Conservation (phyloP, 169 alveolate species). For the Plasmodium yoelii region DNA sequence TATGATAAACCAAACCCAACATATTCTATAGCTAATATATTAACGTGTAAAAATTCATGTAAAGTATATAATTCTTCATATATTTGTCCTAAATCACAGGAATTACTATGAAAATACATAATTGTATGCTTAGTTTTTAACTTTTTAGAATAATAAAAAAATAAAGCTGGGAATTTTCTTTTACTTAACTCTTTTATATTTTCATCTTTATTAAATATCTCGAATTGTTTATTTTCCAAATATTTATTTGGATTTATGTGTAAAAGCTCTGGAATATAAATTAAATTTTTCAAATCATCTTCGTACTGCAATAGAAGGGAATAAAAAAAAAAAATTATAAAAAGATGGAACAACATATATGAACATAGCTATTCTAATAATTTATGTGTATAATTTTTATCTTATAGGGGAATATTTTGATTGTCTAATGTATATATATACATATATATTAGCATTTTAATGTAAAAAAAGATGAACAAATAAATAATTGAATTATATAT, state of each 20-base stretch:
- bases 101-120: constrained; percentile 80
- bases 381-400: too few species aligned
- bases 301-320: constrained; percentile 24
- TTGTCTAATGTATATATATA: too few species aligned
- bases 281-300: constrained; percentile 42
- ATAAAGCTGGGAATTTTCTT: constrained; percentile 63
- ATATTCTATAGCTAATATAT: constrained; percentile 87
- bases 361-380: too few species aligned
- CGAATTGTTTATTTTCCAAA: constrained; percentile 42
- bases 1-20: constrained; percentile 86
- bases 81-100: constrained; percentile 90
- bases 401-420: too few species aligned
- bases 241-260: constrained; percentile 37
- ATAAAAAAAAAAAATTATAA: constrained; percentile 5
- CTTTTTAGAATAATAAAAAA: constrained; percentile 28
- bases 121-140: constrained; percentile 51
- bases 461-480: too few species aligned
- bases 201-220: constrained; percentile 68
- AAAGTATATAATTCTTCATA: constrained; percentile 84
- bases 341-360: neutral
- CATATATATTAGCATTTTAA: too few species aligned
- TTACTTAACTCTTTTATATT: constrained; percentile 50
- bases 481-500: neutral
- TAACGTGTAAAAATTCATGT: constrained; percentile 79
- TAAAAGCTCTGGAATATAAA: constrained; percentile 62